Base-by-base conservation (phyloP, 768 basidiomycete species). In the Auricularia auricula-judae region DNA sequence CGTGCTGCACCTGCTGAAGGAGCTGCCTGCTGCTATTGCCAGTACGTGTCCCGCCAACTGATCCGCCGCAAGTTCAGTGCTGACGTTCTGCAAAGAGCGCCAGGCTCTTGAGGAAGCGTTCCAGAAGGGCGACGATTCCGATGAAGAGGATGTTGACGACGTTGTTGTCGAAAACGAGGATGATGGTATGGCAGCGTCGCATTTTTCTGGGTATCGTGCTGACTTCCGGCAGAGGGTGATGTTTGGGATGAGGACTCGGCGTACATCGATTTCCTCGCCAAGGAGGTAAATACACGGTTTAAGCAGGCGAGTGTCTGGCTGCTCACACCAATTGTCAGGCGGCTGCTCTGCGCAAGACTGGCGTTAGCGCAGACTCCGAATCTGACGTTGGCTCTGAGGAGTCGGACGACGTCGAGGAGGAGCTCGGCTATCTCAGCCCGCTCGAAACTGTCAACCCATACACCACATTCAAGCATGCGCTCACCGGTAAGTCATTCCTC, bases 171-270 rank as follows among this genome's bases (percentile, higher is more conserved):
- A 59, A 33, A 23, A 34, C 12, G 84, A 82, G 58, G 87, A 85
- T 64, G 87, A 89, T 54, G 87, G 39, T 42, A 29, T 29, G 29
- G 29, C 29, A 29, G 29, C 29, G 29, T 29, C 29, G 29, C 29
- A 29, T 33, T 54, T 7, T 56, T 42, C 60, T 23, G 33, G 61
- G 47, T 47, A 61, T 21, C 8, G 12, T 42, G 12, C 39, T 42
- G 39, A 42, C 29, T 42, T 11, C 33, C 36, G 47, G 61, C 33
- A 43, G 66, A 68, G 86, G 91, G 90, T 71, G 93, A 95, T 73
- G 90, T 93, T 16, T 93, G 88, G 86, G 92, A 94, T 70, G 87
- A 90, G 65, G 90, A 93, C 69, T 91, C 91, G 7, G 89, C 88
- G 5, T 95, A 93, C 72, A 79, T 93, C 54, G 91, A 94, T 73